Conservation (phyloP, 2,329 filamentous ascomycete species). For the Neocucurbitaria cava region DNA sequence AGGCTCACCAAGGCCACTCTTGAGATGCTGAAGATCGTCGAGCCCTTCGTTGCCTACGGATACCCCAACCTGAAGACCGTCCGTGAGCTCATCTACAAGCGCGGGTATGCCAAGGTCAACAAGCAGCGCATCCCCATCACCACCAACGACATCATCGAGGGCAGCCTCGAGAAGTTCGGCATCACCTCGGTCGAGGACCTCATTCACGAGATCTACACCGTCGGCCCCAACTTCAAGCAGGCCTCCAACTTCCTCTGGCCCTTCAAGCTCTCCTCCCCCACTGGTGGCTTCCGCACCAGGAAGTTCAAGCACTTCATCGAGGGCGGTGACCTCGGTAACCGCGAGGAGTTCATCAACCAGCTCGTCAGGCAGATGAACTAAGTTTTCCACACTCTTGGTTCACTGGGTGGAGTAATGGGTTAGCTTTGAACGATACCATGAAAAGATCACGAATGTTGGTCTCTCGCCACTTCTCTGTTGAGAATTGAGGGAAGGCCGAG, state of each 20-base stretch:
- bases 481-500: constrained; percentile 38
- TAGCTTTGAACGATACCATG: constrained; percentile 37
- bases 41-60: constrained; percentile 99
- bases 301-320: constrained; percentile 99
- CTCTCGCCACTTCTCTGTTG: constrained; percentile 23
- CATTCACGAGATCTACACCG: constrained; percentile 97
- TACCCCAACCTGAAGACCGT: constrained; percentile 99
- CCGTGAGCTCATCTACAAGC: constrained; percentile 98
- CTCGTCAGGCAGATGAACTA: constrained; percentile 99
- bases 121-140: constrained; percentile 97
- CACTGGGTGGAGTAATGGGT: constrained; percentile 37
- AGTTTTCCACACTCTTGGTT: constrained; percentile 30
- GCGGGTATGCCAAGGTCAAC: constrained; percentile 98
- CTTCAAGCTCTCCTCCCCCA: constrained; percentile 99
- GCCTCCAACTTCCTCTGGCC: constrained; percentile 99
- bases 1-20: constrained; percentile 95
- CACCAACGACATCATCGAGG: constrained; percentile 97
- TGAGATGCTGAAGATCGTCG: constrained; percentile 97
- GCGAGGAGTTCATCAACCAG: constrained; percentile 96
- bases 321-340: constrained; percentile 98
- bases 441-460: constrained; percentile 31
- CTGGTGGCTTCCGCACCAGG: constrained; percentile 90
- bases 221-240: constrained; percentile 99
- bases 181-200: constrained; percentile 99
- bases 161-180: constrained; percentile 88